These are phyloP conservation scores for Phytophthora meadii DNA, from an alignment of 352 stramenopile species.

Conservation along the genomic window DNA sequence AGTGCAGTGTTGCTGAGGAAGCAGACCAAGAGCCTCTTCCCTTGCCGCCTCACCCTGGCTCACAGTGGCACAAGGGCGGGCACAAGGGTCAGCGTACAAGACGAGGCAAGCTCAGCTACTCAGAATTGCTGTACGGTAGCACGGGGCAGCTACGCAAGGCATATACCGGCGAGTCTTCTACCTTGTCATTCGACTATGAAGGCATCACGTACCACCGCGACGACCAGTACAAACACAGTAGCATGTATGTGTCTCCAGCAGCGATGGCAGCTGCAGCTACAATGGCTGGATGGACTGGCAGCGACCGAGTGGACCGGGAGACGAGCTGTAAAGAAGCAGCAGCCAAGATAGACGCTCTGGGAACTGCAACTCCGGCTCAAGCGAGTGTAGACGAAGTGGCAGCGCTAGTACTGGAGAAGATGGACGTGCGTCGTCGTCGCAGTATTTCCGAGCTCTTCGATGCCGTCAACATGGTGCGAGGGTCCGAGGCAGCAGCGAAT, in stretches of 20 bases:
- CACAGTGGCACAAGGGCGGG: constrained; percentile 70
- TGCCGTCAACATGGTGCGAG: constrained; percentile 41
- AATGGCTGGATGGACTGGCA: constrained; percentile 41
- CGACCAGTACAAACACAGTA: constrained; percentile 83
- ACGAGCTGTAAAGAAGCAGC: constrained; percentile 11
- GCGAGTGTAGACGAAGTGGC: constrained; percentile 54
- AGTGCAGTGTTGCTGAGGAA: constrained; percentile 78
- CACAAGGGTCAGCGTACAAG: constrained; percentile 47
- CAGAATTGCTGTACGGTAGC: constrained; percentile 80
- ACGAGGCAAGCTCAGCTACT: constrained; percentile 83
- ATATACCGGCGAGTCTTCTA: constrained; percentile 83
- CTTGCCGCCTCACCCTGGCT: constrained; percentile 41
- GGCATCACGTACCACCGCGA: constrained; percentile 73
- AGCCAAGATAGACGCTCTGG: constrained; percentile 19
- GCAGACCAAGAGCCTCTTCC: constrained; percentile 75
- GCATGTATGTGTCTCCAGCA: constrained; percentile 77
- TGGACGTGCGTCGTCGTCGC: constrained; percentile 65
- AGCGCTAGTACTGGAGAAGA: constrained; percentile 53
- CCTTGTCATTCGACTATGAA: constrained; percentile 80
- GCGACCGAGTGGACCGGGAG: constrained; percentile 36
- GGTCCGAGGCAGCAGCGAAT: constrained; percentile 6
- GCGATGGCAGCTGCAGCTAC: constrained; percentile 32
- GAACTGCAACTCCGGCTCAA: constrained; percentile 11
- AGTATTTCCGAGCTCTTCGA: constrained; percentile 69
- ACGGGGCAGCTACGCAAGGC: constrained; percentile 84